phyloP scores from a whole-genome alignment of 1,284 basidiomycete genomes.

The Ceratobasidium sp. region DNA sequence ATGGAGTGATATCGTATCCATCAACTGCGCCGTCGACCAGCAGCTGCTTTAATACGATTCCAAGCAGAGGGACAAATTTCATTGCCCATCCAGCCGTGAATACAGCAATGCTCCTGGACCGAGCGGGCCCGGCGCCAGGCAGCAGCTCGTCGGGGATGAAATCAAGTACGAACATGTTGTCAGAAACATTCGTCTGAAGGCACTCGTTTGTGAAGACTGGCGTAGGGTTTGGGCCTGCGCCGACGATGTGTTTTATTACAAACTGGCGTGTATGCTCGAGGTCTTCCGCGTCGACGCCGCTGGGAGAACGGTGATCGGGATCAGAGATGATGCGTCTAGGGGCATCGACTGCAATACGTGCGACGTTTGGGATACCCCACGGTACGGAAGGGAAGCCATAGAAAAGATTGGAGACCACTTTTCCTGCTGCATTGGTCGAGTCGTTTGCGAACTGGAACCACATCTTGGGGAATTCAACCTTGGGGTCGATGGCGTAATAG shows the following conservation, averaged over 20 bases:
- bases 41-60: conserved; percentile 32
- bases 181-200: conserved; percentile 41
- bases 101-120: conserved; percentile 31
- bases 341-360: conserved; percentile 42
- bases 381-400: conserved; percentile 28
- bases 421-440: not conserved
- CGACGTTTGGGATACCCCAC: conserved; percentile 42
- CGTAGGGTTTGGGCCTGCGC: no score
- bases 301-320: no score
- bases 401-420: not conserved
- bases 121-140: not conserved
- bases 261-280: no score
- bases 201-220: no score
- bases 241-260: no score
- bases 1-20: conserved; percentile 39
- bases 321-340: conserved; percentile 40
- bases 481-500: no score
- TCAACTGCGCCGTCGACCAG: conserved; percentile 35
- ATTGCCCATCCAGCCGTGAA: conserved; percentile 43
- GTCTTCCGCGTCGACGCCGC: no score
- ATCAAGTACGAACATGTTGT: conserved; percentile 32
- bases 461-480: not conserved
- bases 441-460: not conserved
- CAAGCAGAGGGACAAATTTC: conserved; percentile 43
- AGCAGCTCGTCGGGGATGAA: conserved; percentile 33